Base-by-base conservation (phyloP, 768 basidiomycete species). In the Kwoniella europaea region DNA sequence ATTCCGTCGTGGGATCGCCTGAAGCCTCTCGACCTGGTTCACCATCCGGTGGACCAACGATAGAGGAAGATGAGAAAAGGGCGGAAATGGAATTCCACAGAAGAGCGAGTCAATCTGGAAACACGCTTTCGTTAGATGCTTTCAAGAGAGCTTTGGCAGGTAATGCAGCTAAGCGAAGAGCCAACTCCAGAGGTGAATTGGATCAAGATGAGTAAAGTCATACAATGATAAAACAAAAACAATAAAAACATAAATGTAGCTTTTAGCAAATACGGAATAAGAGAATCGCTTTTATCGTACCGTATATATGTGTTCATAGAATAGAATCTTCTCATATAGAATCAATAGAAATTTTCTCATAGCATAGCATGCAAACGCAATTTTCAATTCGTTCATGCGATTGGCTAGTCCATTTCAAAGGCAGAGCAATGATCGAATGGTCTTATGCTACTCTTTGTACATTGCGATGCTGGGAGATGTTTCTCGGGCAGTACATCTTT, bases 71-170 rank as follows among this genome's bases (percentile, higher is more conserved):
- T 53, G 67, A 73, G 75, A 67, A 59, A 62, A 64, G 68, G 72
- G 60, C 44, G 44, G 55, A 67, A 29, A 65, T 61, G 70, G 68
- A 55, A 65, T 44, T 63, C 54, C 59, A 71, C 54, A 41, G 71
- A 62, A 24, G 68, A 56, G 65, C 68, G 2, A 65, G 61, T 57
- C 50, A 64, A 54, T 64, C 56, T 10, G 63, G 53, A 20, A 69
- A 71, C 41, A 74, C 74, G 24, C 72, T 81, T 41, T 77, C 76
- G 10, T 73, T 83, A 27, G 82, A 83, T 44, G 71, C 76, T 27
- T 82, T 83, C 77, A 83, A 82, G 75, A 65, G 74, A 59, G 82
- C 82, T 58, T 59, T 83, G 12, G 82, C 78, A 13, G 77, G 79
- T 16, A 81, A 80, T 53, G 76, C 79, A 10, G 66, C 69, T 42